A percentile compares a stretch with the other conserved stretches of the same genome.
These are phyloP conservation scores for Penicillium manginii DNA, from an alignment of 495 filamentous ascomycete genomes.

Conservation along the genomic window DNA sequence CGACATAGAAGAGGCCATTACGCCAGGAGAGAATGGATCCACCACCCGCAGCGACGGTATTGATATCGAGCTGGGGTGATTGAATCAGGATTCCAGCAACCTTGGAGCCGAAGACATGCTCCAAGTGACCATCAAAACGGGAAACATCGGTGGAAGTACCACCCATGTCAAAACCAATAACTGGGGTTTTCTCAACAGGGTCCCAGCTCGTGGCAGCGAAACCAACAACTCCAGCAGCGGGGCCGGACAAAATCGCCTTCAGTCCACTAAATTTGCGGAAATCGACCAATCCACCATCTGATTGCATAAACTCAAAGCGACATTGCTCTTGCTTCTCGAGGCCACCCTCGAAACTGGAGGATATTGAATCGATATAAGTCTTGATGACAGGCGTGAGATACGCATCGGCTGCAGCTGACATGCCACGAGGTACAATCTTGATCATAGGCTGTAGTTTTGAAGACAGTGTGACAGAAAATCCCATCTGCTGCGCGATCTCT, in stretches of 20 bases:
- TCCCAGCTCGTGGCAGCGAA: slow-evolving; percentile 96
- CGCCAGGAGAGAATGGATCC: slow-evolving; percentile 87
- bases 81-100: slow-evolving; percentile 96
- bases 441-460: slow-evolving; percentile 86
- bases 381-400: slow-evolving; percentile 96
- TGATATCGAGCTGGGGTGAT: slow-evolving; percentile 94
- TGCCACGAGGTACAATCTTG: slow-evolving; percentile 73
- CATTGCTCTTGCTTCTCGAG: slow-evolving; percentile 51
- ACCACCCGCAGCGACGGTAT: slow-evolving; percentile 94
- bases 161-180: slow-evolving; percentile 98
- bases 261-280: slow-evolving; percentile 61
- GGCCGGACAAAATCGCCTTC: slow-evolving; percentile 62
- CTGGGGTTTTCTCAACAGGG: slow-evolving; percentile 78
- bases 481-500: slow-evolving; percentile 52
- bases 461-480: slow-evolving; percentile 60
- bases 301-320: slow-evolving; percentile 59
- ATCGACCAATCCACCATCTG: slow-evolving; percentile 59
- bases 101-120: slow-evolving; percentile 97
- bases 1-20: slow-evolving; percentile 95
- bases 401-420: slow-evolving; percentile 91
- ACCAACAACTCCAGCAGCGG: slow-evolving; percentile 78
- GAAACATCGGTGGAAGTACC: slow-evolving; percentile 96
- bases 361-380: slow-evolving; percentile 91
- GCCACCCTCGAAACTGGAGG: slow-evolving; percentile 60
- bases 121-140: slow-evolving; percentile 88